Conservation (phyloP, 2,329 filamentous ascomycete species). For the Fusarium sp. region DNA sequence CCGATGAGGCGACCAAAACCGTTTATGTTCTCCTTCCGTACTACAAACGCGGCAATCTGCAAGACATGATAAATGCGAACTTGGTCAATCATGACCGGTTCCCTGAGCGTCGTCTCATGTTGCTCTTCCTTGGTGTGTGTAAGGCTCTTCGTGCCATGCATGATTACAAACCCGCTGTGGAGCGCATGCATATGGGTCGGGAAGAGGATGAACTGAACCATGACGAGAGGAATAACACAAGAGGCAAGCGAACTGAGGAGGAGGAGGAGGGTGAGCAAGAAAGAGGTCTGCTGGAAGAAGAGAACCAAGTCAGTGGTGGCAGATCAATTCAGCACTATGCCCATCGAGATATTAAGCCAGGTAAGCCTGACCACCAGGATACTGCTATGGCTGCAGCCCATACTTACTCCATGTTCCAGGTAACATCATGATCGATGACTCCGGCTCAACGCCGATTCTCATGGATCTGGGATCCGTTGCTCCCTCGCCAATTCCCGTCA, state of each 20-base stretch:
- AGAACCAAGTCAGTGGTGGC: constrained; percentile 74
- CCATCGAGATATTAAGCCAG: constrained; percentile 97
- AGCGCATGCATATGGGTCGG: constrained; percentile 67
- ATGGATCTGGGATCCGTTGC: constrained; percentile 97
- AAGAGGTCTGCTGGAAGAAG: constrained; percentile 84
- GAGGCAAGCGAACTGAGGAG: constrained; percentile 66
- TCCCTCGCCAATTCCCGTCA: constrained; percentile 88
- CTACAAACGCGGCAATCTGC: constrained; percentile 93
- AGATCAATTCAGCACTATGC: constrained; percentile 81
- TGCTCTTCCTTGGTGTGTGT: constrained; percentile 92
- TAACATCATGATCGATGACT: constrained; percentile 98
- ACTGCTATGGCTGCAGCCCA: neutral
- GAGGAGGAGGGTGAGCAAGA: constrained; percentile 82
- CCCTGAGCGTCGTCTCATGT: constrained; percentile 88
- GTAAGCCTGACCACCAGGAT: constrained; percentile 61
- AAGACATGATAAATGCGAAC: constrained; percentile 99
- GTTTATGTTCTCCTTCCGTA: constrained; percentile 98
- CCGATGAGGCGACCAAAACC: constrained; percentile 80
- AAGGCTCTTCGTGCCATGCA: constrained; percentile 92
- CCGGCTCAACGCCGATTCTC: constrained; percentile 87
- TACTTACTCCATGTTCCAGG: constrained; percentile 58
- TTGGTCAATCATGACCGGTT: constrained; percentile 94
- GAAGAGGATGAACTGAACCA: constrained; percentile 57
- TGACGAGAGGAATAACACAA: constrained; percentile 52
- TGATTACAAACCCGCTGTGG: constrained; percentile 73